These are phyloP conservation scores for Mortierella antarctica DNA, from an alignment of 192 early-diverging fungal species.

Conservation along the genomic window DNA sequence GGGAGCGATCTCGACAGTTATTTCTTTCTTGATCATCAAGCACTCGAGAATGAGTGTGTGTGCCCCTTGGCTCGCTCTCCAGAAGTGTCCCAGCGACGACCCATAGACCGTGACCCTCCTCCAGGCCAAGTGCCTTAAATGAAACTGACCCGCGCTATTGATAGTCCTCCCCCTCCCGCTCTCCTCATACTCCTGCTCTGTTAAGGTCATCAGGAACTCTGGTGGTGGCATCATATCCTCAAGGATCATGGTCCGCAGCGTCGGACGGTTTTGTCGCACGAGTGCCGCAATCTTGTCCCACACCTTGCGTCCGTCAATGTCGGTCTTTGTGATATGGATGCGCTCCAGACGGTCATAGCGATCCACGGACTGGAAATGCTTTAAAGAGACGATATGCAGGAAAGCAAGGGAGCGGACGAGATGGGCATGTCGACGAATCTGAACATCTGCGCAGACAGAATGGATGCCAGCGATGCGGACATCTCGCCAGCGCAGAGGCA, in stretches of 20 bases:
- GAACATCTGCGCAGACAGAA: constrained; percentile 18
- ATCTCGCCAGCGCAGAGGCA: constrained; percentile 14
- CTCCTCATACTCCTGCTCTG: not conserved
- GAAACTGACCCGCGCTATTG: not conserved
- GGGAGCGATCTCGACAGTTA: too few relatives aligned
- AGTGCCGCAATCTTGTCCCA: constrained; percentile 21
- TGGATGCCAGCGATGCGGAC: constrained; percentile 11
- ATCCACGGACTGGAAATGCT: constrained; percentile 9
- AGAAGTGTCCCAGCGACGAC: not conserved
- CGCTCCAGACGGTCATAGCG: constrained; percentile 12
- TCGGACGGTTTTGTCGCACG: not conserved
- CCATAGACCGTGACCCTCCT: not conserved
- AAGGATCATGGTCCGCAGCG: not conserved
- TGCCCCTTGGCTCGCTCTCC: constrained; percentile 2
- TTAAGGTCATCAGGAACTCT: constrained; percentile 1
- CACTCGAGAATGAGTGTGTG: constrained; percentile 11
- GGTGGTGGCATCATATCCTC: constrained; percentile 8
- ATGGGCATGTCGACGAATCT: constrained; percentile 12
- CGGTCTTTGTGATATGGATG: constrained; percentile 2
- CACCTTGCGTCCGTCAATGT: constrained; percentile 4
- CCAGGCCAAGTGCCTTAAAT: constrained; percentile 6
- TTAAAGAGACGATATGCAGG: not conserved
- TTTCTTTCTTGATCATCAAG: constrained; percentile 4
- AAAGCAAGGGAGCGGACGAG: constrained; percentile 1
- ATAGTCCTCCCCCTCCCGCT: not conserved